Percentiles rank a stretch among this genome's conserved stretches.
phyloP scores from a whole-genome alignment of 1,139 yeast species.

The Diutina pseudorugosa region DNA sequence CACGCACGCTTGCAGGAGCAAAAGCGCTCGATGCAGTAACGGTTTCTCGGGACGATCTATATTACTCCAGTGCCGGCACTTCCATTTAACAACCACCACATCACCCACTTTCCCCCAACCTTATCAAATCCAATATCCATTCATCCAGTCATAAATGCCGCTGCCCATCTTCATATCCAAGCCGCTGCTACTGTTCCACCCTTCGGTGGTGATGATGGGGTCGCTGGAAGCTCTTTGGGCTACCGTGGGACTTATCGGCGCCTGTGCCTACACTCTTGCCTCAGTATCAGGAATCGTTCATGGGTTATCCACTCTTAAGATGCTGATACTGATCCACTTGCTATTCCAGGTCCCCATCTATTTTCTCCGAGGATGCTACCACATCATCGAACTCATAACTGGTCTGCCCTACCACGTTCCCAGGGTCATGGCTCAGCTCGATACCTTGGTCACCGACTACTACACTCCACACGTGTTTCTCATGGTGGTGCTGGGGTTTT shows the following conservation, averaged over 20 bases:
- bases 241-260: background rate
- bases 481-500: slow-evolving; percentile 1
- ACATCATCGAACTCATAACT: background rate
- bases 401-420: background rate
- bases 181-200: background rate
- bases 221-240: background rate
- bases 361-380: background rate
- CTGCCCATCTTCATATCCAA: slow-evolving; percentile 3
- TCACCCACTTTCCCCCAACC: too few relatives aligned
- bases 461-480: background rate
- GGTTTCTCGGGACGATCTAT: background rate
- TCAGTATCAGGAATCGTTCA: background rate
- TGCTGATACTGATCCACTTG: background rate
- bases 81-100: too few relatives aligned
- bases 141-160: background rate
- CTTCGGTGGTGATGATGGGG: background rate
- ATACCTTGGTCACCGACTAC: background rate
- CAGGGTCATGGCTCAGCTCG: background rate
- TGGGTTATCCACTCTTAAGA: background rate
- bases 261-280: background rate
- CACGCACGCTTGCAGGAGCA: background rate
- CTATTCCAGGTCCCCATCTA: background rate
- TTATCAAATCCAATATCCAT: too few relatives aligned
- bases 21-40: background rate
- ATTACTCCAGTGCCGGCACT: background rate